Percentiles rank a stretch among this genome's conserved stretches.
These are phyloP conservation scores for Trichoderma sp. DNA, from an alignment of 2,329 filamentous ascomycete species.

Conservation along the genomic window DNA sequence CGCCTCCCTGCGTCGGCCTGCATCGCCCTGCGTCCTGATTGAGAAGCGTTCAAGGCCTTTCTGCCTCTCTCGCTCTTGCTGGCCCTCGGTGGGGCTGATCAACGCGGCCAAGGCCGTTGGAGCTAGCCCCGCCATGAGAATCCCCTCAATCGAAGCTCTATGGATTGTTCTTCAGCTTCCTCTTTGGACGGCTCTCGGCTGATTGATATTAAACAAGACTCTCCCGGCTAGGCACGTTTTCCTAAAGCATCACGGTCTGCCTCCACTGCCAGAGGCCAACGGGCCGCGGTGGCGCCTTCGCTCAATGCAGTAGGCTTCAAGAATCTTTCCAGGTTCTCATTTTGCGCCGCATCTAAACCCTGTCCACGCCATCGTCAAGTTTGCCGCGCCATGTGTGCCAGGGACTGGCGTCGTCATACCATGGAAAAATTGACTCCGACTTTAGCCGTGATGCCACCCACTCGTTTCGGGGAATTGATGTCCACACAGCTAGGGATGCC, in stretches of 20 bases:
- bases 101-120: conserved; percentile 15
- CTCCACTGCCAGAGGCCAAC: neutral
- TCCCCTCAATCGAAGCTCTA: conserved; percentile 11
- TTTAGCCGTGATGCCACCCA: conserved; percentile 10
- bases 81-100: conserved; percentile 10
- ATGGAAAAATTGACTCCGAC: neutral
- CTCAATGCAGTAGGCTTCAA: conserved; percentile 6
- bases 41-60: neutral
- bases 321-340: conserved; percentile 3
- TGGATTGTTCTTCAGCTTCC: conserved; percentile 6
- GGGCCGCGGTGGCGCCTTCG: neutral
- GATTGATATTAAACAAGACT: neutral
- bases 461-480: neutral
- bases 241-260: neutral
- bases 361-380: conserved; percentile 1
- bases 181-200: conserved; percentile 3
- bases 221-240: neutral
- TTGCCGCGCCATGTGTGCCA: neutral
- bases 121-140: neutral
- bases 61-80: neutral
- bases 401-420: conserved; percentile 2
- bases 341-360: neutral
- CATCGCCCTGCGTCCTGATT: conserved; percentile 9
- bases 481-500: neutral
- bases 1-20: conserved; percentile 15